Evolutionary conservation across 495 filamentous ascomycete genomes (phyloP).

Genomic region (Talaromyces nanjingensis): DNA sequence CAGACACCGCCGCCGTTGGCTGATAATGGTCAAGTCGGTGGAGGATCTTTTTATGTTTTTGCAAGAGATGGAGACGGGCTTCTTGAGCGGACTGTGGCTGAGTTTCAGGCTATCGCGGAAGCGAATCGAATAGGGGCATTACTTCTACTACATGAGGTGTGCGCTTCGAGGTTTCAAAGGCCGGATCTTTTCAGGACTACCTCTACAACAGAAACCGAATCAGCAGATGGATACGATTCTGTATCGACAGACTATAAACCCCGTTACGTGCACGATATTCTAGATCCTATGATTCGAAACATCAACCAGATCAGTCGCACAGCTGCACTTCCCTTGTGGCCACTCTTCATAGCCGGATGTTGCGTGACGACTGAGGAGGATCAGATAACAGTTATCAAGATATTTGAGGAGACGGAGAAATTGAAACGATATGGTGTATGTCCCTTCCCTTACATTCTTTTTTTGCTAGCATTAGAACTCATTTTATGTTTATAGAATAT

Average conservation of each 20-base stretch:
- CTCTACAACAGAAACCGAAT: background rate
- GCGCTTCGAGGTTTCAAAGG: constrained; percentile 7
- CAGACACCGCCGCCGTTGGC: constrained; percentile 13
- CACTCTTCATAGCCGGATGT: constrained; percentile 20
- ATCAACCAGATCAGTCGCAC: constrained; percentile 17
- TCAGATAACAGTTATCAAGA: constrained; percentile 14
- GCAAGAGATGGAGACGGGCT: background rate
- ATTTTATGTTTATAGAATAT: constrained; percentile 19
- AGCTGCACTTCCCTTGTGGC: constrained; percentile 19
- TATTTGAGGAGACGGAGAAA: constrained; percentile 15
- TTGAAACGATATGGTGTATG: constrained; percentile 3
- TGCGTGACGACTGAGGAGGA: constrained; percentile 18
- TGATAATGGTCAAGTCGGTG: background rate
- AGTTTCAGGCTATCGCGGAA: constrained; percentile 20
- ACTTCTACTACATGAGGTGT: constrained; percentile 18
- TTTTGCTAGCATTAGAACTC: background rate
- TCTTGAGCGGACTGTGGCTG: background rate
- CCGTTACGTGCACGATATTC: constrained; percentile 12
- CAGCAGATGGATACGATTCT: background rate
- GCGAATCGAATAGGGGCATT: constrained; percentile 20
- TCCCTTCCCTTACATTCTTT: background rate
- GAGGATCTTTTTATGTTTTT: background rate
- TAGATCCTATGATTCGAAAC: constrained; percentile 9
- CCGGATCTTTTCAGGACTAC: background rate
- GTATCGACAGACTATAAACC: constrained; percentile 6